Evolutionary conservation across 1,284 basidiomycete genomes (phyloP), one percentile per base, ranked within the genome.

Genomic region (Leccinum fallax): DNA sequence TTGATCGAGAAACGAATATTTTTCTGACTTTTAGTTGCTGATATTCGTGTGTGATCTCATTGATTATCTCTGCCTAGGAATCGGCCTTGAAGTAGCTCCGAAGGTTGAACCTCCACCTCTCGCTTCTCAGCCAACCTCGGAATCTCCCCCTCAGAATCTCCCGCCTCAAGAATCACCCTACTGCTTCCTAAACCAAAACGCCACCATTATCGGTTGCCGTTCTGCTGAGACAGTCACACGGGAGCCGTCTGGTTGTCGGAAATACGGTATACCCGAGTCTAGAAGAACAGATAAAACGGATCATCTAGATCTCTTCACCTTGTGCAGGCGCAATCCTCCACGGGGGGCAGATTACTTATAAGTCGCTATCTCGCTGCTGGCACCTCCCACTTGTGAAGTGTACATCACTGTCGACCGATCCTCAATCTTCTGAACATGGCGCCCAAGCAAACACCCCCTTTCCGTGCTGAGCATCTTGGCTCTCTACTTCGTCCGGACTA

Each of bases 401-500:
- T 19, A 10, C 10, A 19, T 19, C 43, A 19, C n/a, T 11, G n/a
- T 24, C 3, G 21, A 21, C 16, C 11, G 4, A 51, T 26, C 49
- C 49, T 28, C 8, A 8, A 6, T 49, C 30, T 40, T 55, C 48
- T 30, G 24, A 61, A 30, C 6, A 71, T 72, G 69, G 2, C 38
- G 1, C n/a, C 59, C 8, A 70, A 70, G 52, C 60, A 60, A 57
- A 51, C 8, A 1, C 80, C 83, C 28, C 83, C 82, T 30, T 83
- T 80, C 68, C 81, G 84, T 59, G 83, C 83, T 52, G 84, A 85
- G 58, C 85, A 86, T 67, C 69, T 87, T 19, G 85, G 85, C 40
- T 87, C 85, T 10, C 78, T 89, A 63, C 75, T 89, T n/a, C 83
- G 88, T 15, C 85, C 87, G 3, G 64, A 76, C 4, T 70, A 78